Base-by-base conservation (phyloP, 2,329 filamentous ascomycete genomes). In the Aureobasidium sp. region DNA sequence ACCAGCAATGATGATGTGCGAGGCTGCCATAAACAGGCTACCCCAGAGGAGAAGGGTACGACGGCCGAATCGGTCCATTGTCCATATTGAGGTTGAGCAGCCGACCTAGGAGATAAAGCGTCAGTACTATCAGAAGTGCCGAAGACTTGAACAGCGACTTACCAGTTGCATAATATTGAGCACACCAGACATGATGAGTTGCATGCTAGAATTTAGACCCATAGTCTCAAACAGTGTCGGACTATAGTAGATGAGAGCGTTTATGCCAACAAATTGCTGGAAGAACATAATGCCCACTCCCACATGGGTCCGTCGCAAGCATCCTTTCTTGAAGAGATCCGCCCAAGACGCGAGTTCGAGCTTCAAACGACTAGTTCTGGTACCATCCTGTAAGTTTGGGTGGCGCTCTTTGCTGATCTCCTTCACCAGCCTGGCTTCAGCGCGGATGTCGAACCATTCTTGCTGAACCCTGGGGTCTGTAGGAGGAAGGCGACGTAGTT, bases 121-220 rank as follows among this genome's bases (percentile, higher is more conserved):
- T 50, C 25, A 50, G 47, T 13, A 7, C 16, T 13, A 2, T 11
- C 13, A 15, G 36, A 34, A 10, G 32, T 34, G 9, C 9, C 32
- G 21, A 21, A 50, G 15, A 85, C 84, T 87, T 15, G 87, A 74
- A 2, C 87, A 83, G 0, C 84, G 21, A 81, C 0, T 80, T 25
- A 54, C 63, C 64, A 88, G 86, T 81, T 87, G 86, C 64, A 83
- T 81, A 42, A 89, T 84, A 3, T 86, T 86, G 3, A 87, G 85
- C 0, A 88, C 85, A 3, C 86, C 86, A 0, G 86, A 88, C 63
- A 73, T 63, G 50, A 74, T 70, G 7, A 74, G 66, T 29, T 69
- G 63, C 71, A 73, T 74, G 29, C 67, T 63, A 49, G 69, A 60
- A 9, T 65, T 66, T 54, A 59, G 54, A 44, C 63, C 63, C 71